Conservation (phyloP, 495 filamentous ascomycete genomes). For the Talaromyces borbonicus region DNA sequence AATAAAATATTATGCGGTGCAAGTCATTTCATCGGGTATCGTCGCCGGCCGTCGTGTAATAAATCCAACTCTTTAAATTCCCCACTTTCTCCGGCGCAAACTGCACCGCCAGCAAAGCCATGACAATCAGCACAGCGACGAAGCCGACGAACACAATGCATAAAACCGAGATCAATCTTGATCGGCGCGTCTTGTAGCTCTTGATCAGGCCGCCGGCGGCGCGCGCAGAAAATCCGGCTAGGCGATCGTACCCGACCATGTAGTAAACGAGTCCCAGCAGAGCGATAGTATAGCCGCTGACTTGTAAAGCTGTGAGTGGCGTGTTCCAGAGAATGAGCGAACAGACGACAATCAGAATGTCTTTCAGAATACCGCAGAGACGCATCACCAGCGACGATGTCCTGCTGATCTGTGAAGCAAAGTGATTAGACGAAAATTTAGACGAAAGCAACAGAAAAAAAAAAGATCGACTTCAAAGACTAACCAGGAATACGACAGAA, state of each 20-base stretch:
- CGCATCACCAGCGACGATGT: constrained; percentile 70
- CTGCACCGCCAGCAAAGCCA: not conserved
- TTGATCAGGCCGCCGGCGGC: constrained; percentile 45
- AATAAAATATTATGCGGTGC: no score
- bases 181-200: constrained; percentile 61
- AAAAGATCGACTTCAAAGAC: constrained; percentile 16
- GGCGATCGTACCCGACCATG: constrained; percentile 39
- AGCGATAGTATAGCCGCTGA: constrained; percentile 57
- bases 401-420: constrained; percentile 63
- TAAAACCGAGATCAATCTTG: constrained; percentile 21
- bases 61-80: constrained; percentile 7
- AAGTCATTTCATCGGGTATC: constrained; percentile 4
- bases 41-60: constrained; percentile 6
- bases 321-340: constrained; percentile 60
- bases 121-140: constrained; percentile 1
- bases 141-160: not conserved
- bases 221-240: not conserved
- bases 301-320: constrained; percentile 46
- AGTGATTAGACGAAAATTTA: no score
- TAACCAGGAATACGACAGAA: constrained; percentile 64
- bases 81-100: constrained; percentile 5
- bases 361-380: constrained; percentile 67
- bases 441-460: constrained; percentile 6
- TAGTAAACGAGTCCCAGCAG: constrained; percentile 56
- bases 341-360: constrained; percentile 58